A percentile compares a stretch with the other conserved stretches of the same genome.
Evolutionary conservation across 2,329 filamentous ascomycete species (phyloP).

Genomic region (Trichoderma pleuroti): DNA sequence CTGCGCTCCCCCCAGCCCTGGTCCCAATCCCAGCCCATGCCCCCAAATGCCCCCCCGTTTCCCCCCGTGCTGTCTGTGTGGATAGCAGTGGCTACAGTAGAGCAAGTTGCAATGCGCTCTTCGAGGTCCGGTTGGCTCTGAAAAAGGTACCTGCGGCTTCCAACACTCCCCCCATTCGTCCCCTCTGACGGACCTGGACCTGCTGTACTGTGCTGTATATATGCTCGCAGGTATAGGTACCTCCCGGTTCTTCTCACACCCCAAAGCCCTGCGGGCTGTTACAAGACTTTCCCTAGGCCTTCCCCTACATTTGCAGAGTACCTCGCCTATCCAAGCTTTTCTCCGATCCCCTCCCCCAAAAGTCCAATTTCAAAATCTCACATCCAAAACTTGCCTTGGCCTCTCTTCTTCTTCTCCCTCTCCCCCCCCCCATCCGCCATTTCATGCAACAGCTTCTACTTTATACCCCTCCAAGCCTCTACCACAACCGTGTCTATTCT

Average conservation of each 20-base stretch:
- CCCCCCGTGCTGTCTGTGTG: conserved; percentile 12
- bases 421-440: neutral
- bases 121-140: neutral
- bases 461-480: neutral
- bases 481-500: neutral
- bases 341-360: conserved; percentile 18
- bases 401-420: conserved; percentile 13
- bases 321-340: conserved; percentile 16
- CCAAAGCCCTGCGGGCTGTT: conserved; percentile 2
- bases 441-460: neutral
- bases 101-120: neutral
- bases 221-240: neutral
- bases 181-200: neutral
- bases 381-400: conserved; percentile 4
- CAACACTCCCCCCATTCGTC: neutral
- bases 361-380: conserved; percentile 17
- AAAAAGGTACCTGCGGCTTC: conserved; percentile 2
- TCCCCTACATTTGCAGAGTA: conserved; percentile 11
- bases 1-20: neutral
- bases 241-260: neutral
- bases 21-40: neutral
- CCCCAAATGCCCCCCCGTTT: conserved; percentile 3
- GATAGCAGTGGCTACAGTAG: neutral
- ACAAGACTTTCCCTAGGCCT: conserved; percentile 2
- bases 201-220: neutral